Evolutionary conservation across 2,329 filamentous ascomycete species (phyloP), one percentile per base, ranked within the genome.

Genomic region (Trichoderma asperellum): DNA sequence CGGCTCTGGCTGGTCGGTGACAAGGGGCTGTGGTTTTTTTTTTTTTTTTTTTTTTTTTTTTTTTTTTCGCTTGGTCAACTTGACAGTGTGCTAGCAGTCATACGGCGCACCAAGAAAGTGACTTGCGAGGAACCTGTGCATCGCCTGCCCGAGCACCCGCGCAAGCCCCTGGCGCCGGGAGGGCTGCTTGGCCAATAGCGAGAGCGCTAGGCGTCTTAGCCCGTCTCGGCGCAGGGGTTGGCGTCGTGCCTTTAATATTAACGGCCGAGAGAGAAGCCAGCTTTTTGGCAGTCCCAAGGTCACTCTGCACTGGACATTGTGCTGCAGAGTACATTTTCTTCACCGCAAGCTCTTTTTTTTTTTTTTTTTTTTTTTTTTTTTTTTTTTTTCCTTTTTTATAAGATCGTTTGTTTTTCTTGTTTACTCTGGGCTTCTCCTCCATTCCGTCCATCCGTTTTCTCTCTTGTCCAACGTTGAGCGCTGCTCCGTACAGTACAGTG

Each of bases 171-270:
- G 57, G 68, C 68, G 56, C 34, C 52, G 69, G 68, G 37, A 68
- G 53, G 65, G 68, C 11, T 61, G 55, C 64, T 55, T 56, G 69
- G 69, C 73, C 72, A 73, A 75, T 76, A 29, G 57, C 73, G 70
- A 66, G 61, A 10, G 40, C 72, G 60, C 66, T 69, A 68, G 59
- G 66, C 62, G 70, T 69, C 67, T 70, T 76, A 75, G 74, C 72
- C 72, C 70, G 71, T 76, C 76, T 77, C 71, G 72, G 70, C 64
- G 72, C 70, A 73, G 70, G 70, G 72, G 72, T 71, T 65, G 68
- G 66, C 71, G 72, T 71, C 62, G 73, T 70, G 71, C 76, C 75
- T 76, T 77, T 76, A 73, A 76, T 71, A 70, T 69, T 61, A 67
- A 27, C 59, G 49, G 55, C 66, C 47, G 52, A 47, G 56, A 29